These are phyloP conservation scores for Hypoxylon lenormandii DNA, from an alignment of 495 filamentous ascomycete species.

Conservation along the genomic window DNA sequence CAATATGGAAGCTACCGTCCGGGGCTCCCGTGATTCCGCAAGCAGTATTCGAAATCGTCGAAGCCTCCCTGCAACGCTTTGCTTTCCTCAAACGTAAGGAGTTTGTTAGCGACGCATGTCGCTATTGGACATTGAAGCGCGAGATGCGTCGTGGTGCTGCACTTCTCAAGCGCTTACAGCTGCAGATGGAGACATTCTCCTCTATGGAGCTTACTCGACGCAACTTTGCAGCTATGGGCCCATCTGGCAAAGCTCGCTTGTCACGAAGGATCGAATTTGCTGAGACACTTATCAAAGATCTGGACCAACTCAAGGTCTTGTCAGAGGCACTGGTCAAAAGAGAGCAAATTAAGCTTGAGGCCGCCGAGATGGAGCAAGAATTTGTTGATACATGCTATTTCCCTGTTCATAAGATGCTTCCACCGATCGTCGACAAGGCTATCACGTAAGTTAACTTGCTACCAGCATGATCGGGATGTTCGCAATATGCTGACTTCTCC, in stretches of 20 bases:
- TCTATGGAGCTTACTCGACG: slow-evolving; percentile 95
- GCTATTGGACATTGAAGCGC: slow-evolving; percentile 97
- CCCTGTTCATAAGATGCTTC: slow-evolving; percentile 80
- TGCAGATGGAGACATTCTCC: slow-evolving; percentile 94
- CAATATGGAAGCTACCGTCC: slow-evolving; percentile 92
- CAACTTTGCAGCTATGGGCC: slow-evolving; percentile 92
- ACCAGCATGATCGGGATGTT: background rate
- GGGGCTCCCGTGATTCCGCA: slow-evolving; percentile 94
- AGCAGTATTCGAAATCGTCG: slow-evolving; percentile 81
- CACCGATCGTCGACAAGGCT: slow-evolving; percentile 83
- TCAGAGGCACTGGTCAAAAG: slow-evolving; percentile 76
- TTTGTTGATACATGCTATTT: slow-evolving; percentile 91
- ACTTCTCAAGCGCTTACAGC: slow-evolving; percentile 87
- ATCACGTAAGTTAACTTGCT: slow-evolving; percentile 65
- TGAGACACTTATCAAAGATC: slow-evolving; percentile 75
- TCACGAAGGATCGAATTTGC: slow-evolving; percentile 88
- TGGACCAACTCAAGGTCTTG: slow-evolving; percentile 76
- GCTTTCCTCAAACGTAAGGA: slow-evolving; percentile 85
- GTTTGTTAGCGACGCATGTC: slow-evolving; percentile 89
- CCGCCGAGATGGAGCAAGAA: slow-evolving; percentile 76
- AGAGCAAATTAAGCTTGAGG: slow-evolving; percentile 78
- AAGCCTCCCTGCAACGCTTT: slow-evolving; percentile 82
- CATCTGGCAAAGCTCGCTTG: slow-evolving; percentile 79
- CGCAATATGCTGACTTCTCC: slow-evolving; percentile 41
- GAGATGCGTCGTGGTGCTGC: slow-evolving; percentile 92